Conservation (phyloP, 129 eudicot genomes). For the Helichrysum umbraculigerum region DNA sequence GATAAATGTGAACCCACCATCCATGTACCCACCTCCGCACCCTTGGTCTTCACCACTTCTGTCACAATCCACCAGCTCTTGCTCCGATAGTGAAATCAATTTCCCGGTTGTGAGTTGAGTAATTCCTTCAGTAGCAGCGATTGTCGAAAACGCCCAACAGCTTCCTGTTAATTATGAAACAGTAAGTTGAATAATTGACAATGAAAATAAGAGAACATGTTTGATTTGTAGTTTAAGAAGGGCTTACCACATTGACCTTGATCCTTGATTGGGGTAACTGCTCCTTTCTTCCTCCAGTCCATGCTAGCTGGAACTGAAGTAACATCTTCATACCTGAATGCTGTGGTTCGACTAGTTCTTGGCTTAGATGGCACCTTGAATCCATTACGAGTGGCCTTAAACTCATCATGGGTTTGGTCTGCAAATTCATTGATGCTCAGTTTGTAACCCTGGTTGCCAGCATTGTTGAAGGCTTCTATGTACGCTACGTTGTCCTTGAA, state of each 20-base stretch:
- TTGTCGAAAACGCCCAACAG: conserved; percentile 82
- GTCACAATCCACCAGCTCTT: conserved; percentile 77
- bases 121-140: conserved; percentile 70
- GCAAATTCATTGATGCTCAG: conserved; percentile 38
- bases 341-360: neutral
- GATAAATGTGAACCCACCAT: conserved; percentile 60
- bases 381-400: conserved; percentile 39
- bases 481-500: conserved; percentile 32
- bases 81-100: conserved; percentile 68
- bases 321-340: conserved; percentile 69
- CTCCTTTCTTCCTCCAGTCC: conserved; percentile 28
- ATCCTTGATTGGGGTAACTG: conserved; percentile 21
- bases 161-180: conserved; percentile 46
- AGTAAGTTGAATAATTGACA: neutral
- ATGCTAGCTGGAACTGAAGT: conserved; percentile 34
- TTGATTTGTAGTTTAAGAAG: neutral
- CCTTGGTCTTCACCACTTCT: conserved; percentile 51
- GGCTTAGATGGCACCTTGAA: conserved; percentile 18
- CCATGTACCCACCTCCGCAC: conserved; percentile 81
- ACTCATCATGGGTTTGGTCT: conserved; percentile 41
- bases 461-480: conserved; percentile 32
- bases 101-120: conserved; percentile 56
- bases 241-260: conserved; percentile 28
- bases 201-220: neutral
- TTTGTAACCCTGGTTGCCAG: conserved; percentile 26